phyloP scores from a whole-genome alignment of 805 yeast genomes.

The Starmerella stigmatis region DNA sequence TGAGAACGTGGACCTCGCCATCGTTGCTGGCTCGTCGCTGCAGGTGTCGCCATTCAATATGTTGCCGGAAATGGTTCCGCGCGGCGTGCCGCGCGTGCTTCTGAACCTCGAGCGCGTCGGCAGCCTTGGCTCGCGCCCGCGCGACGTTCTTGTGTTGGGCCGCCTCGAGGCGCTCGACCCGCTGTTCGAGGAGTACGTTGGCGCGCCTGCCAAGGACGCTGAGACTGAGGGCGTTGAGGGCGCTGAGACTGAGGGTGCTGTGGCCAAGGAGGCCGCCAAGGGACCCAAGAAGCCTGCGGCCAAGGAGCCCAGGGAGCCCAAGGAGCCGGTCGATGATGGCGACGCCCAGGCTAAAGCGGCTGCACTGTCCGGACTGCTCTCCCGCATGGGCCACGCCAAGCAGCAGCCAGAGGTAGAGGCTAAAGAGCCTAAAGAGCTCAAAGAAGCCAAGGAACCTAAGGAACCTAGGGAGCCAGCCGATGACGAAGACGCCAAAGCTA shows the following conservation, averaged over 20 bases:
- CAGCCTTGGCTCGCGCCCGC: slow-evolving; percentile 43
- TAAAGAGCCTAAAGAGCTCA: too few species aligned
- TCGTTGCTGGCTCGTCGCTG: slow-evolving; percentile 87
- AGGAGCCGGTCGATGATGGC: too few species aligned
- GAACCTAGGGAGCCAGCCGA: background rate
- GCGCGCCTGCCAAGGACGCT: background rate
- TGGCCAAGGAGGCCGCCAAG: background rate
- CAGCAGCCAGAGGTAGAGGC: too few species aligned
- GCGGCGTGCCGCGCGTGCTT: slow-evolving; percentile 45
- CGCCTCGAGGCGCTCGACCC: slow-evolving; percentile 45
- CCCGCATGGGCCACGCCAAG: too few species aligned
- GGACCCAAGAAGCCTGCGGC: background rate
- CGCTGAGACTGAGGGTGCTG: background rate
- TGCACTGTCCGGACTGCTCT: too few species aligned
- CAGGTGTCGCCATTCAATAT: slow-evolving; percentile 86
- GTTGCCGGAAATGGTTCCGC: slow-evolving; percentile 55
- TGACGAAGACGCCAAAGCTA: too few species aligned
- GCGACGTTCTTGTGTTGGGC: slow-evolving; percentile 52
- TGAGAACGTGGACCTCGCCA: slow-evolving; percentile 44
- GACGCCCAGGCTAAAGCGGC: too few species aligned
- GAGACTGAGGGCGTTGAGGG: background rate
- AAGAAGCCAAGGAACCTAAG: background rate
- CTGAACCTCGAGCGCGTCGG: slow-evolving; percentile 75
- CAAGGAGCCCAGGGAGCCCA: too few species aligned
- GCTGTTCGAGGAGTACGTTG: slow-evolving; percentile 1